Base-by-base conservation (phyloP, 2,329 filamentous ascomycete genomes). In the Colletotrichum orchidophilum region DNA sequence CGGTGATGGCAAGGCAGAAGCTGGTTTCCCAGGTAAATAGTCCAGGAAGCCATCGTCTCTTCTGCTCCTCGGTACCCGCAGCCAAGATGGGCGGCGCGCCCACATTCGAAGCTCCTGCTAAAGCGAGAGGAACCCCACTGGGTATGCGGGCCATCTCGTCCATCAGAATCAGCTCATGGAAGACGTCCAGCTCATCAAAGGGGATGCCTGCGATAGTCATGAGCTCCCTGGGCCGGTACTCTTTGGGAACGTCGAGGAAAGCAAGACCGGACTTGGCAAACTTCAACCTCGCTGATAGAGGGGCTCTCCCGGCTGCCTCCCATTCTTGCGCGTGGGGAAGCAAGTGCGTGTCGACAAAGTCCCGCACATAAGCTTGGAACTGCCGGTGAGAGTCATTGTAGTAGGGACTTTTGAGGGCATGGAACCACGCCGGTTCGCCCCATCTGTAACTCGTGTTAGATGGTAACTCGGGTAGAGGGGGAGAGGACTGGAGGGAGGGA, bases 1-100 rank as follows among this genome's bases (percentile, higher is more conserved):
- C 91, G 2, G 91, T 92, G 70, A 92, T 89, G 2, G 89, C 90
- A 12, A 92, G 80, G 75, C 88, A 92, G 75, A 92, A 91, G 64
- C 86, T 85, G 6, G 89, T 87, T 66, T 88, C 84, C 73, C 90
- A 88, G 8, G 79, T 84, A 53, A 90, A 89, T 35, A 92, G 81
- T 0, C 84, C 86, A 0, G 88, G 89, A 12, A 92, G 80, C 85
- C 88, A 93, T 53, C 83, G 83, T 21, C 76, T 78, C 77, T 89
- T 89, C 79, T 92, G 90, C 76, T 85, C 85, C 35, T 85, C 80
- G 0, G 85, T 92, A 1, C 91, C 91, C 75, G 89, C 88, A 59
- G 87, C 84, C n/a, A 91, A 84, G 55, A 93, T 83, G 0, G 91
- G 91, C 5, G 91, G 91, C 29, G 86, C 85, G 0, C 91, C 91